phyloP scores from a whole-genome alignment of 2,329 filamentous ascomycete species.

The Hymenoscyphus repandus region DNA sequence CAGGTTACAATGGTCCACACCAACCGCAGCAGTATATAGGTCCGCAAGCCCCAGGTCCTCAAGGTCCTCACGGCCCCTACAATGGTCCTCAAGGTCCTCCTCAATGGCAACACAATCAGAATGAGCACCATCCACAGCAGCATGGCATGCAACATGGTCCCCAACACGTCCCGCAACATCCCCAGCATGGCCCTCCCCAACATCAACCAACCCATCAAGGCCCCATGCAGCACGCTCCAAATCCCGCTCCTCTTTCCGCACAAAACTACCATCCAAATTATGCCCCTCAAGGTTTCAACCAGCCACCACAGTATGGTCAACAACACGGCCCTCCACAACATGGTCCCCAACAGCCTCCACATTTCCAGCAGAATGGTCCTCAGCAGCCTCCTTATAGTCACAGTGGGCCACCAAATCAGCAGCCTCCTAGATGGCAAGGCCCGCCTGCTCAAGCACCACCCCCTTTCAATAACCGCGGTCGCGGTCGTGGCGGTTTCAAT shows the following conservation, averaged over 20 bases:
- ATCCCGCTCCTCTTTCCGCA: slow-evolving; percentile 41
- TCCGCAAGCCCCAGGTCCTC: slow-evolving; percentile 29
- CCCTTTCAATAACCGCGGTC: slow-evolving; percentile 33
- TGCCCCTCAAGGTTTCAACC: slow-evolving; percentile 49
- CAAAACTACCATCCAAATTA: slow-evolving; percentile 57
- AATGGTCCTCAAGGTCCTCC: slow-evolving; percentile 21
- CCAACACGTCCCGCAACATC: slow-evolving; percentile 5
- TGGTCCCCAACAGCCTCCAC: slow-evolving; percentile 27
- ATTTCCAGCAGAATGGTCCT: slow-evolving; percentile 21
- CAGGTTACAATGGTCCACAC: slow-evolving; percentile 27
- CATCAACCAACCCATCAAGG: slow-evolving; percentile 29
- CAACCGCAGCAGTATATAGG: slow-evolving; percentile 30
- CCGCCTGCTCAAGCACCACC: slow-evolving; percentile 24
- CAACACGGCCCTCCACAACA: slow-evolving; percentile 29
- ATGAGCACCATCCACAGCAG: slow-evolving; percentile 12
- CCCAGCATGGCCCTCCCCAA: slow-evolving; percentile 14
- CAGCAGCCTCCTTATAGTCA: slow-evolving; percentile 32
- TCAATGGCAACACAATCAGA: slow-evolving; percentile 26
- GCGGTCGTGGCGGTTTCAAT: slow-evolving; percentile 31
- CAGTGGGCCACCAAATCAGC: slow-evolving; percentile 29
- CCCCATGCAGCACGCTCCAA: slow-evolving; percentile 31
- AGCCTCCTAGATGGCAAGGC: slow-evolving; percentile 26
- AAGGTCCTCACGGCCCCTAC: slow-evolving; percentile 12
- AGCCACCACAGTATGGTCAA: slow-evolving; percentile 35
- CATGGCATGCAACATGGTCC: slow-evolving; percentile 10